Evolutionary conservation across 2,329 filamentous ascomycete species (phyloP).

Genomic region (Grosmannia clavigera): DNA sequence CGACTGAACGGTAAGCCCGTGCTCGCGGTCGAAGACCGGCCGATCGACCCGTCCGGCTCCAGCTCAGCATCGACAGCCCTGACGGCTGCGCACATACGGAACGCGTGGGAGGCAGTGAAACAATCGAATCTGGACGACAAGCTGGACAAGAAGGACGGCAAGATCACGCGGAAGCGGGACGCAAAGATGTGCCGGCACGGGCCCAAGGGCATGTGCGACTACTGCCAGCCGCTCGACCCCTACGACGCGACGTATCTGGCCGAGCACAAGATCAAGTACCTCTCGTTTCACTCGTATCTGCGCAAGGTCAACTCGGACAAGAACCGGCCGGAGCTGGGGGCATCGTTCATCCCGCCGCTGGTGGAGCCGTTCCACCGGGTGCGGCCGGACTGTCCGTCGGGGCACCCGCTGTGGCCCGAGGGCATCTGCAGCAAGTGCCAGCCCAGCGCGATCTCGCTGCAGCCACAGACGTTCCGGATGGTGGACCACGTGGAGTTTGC

Average conservation of each 20-base stretch:
- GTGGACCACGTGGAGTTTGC: constrained; percentile 98
- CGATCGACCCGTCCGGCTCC: constrained; percentile 52
- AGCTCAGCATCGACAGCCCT: constrained; percentile 22
- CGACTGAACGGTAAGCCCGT: constrained; percentile 70
- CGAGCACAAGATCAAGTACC: constrained; percentile 97
- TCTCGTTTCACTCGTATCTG: constrained; percentile 89
- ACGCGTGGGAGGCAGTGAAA: constrained; percentile 83
- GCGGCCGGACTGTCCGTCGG: constrained; percentile 76
- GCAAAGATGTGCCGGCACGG: constrained; percentile 88
- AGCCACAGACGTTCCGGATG: constrained; percentile 90
- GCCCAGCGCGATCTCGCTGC: constrained; percentile 88
- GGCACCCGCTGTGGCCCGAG: constrained; percentile 86
- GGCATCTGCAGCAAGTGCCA: constrained; percentile 98
- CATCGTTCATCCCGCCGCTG: constrained; percentile 90
- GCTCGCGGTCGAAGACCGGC: constrained; percentile 52
- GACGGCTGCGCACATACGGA: constrained; percentile 56
- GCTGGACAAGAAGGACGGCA: constrained; percentile 79
- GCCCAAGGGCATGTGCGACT: constrained; percentile 97
- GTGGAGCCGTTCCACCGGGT: constrained; percentile 90
- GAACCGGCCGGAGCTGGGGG: constrained; percentile 88
- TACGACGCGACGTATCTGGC: constrained; percentile 80
- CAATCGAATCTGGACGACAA: constrained; percentile 81
- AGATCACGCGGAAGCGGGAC: constrained; percentile 66
- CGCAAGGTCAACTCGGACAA: constrained; percentile 92
- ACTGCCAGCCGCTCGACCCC: constrained; percentile 93